These are phyloP conservation scores for Melanopsichium pennsylvanicum DNA, from an alignment of 1,284 basidiomycete genomes.

Conservation along the genomic window DNA sequence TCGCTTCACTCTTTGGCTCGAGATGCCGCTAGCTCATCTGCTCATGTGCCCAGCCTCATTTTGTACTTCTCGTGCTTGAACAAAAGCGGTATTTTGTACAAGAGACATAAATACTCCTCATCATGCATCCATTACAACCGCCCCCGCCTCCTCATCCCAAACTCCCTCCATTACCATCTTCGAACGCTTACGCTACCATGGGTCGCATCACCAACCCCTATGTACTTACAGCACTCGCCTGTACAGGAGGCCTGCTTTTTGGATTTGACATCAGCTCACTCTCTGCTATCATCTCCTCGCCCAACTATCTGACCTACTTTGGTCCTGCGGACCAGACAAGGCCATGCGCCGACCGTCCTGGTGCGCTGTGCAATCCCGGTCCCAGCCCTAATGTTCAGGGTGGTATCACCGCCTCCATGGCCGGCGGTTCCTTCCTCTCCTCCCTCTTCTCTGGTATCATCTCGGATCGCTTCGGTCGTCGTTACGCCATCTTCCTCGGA, in stretches of 20 bases:
- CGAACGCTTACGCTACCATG: conserved; percentile 8
- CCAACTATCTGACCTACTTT: conserved; percentile 42
- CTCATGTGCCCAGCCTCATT: no score
- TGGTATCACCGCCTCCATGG: conserved; percentile 49
- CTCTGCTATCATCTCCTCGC: conserved; percentile 25
- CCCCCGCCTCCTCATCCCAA: background rate
- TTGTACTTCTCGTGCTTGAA: no score
- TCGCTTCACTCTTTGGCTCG: no score
- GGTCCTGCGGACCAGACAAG: conserved; percentile 1
- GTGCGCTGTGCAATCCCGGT: conserved; percentile 23
- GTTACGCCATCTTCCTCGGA: conserved; percentile 31
- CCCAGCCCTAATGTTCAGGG: conserved; percentile 28
- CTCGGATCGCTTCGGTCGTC: conserved; percentile 38
- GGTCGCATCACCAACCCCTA: conserved; percentile 42
- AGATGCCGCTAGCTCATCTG: no score
- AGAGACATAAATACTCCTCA: conserved; percentile 9
- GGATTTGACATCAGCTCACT: conserved; percentile 40
- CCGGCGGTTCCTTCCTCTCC: conserved; percentile 46
- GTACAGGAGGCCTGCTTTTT: conserved; percentile 42
- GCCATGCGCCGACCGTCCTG: conserved; percentile 20
- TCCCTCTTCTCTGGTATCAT: conserved; percentile 42
- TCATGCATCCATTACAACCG: background rate
- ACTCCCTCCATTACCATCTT: background rate
- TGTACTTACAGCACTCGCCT: conserved; percentile 35
- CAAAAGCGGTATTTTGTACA: no score